Evolutionary conservation across 768 basidiomycete species (phyloP).

Genomic region (Agaricus sinodeliciosus): DNA sequence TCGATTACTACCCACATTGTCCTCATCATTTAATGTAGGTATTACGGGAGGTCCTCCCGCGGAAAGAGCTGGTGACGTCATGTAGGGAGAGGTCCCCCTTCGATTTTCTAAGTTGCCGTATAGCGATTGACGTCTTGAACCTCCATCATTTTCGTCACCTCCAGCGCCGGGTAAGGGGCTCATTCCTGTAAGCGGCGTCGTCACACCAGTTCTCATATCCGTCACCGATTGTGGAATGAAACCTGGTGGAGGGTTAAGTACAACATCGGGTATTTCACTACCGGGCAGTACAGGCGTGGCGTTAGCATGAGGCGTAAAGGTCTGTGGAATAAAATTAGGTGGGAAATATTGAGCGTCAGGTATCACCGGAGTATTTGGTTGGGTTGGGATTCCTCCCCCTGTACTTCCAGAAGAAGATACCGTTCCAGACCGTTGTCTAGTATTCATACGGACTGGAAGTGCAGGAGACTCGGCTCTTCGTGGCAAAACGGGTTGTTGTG

Average conservation of each 20-base stretch:
- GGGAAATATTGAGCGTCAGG: neutral
- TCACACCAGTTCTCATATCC: constrained; percentile 2
- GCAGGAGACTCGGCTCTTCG: neutral
- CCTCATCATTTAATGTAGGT: neutral
- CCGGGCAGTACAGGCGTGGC: neutral
- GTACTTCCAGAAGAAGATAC: neutral
- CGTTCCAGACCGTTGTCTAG: neutral
- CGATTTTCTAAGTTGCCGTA: neutral
- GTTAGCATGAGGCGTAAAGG: neutral
- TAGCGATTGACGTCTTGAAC: constrained; percentile 1
- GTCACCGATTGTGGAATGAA: constrained; percentile 5
- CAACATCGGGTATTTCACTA: neutral
- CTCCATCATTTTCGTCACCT: neutral
- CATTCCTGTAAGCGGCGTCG: neutral
- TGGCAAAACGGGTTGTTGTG: neutral
- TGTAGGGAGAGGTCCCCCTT: constrained; percentile 2
- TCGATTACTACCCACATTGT: neutral
- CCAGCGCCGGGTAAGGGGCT: neutral
- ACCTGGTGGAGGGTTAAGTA: neutral
- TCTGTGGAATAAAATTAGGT: constrained; percentile 1
- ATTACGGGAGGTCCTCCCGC: constrained; percentile 4
- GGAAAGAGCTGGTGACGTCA: neutral
- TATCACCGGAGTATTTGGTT: neutral
- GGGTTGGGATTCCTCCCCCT: neutral
- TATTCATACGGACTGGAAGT: neutral